Conservation (phyloP, 2,329 filamentous ascomycete species). For the Ophiostoma perfectum region DNA sequence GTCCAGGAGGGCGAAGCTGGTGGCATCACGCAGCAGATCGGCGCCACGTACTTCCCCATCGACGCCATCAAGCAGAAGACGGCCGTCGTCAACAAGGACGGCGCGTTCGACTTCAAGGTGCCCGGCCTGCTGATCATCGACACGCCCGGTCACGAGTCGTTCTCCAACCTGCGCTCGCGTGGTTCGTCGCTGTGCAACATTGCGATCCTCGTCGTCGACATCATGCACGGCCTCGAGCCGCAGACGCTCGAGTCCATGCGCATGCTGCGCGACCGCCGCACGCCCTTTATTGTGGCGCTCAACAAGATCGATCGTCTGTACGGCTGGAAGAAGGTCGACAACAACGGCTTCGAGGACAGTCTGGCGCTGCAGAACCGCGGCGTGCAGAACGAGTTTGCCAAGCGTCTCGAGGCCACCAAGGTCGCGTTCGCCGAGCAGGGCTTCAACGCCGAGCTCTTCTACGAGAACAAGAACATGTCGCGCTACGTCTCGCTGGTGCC, state of each 20-base stretch:
- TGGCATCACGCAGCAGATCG: slow-evolving; percentile 99
- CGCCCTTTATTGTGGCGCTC: slow-evolving; percentile 94
- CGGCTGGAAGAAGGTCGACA: slow-evolving; percentile 96
- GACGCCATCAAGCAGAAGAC: slow-evolving; percentile 92
- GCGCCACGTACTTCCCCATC: slow-evolving; percentile 97
- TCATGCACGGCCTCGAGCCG: slow-evolving; percentile 98
- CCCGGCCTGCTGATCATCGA: slow-evolving; percentile 95
- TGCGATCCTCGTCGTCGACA: slow-evolving; percentile 96
- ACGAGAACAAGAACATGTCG: slow-evolving; percentile 96
- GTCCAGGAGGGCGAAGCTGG: slow-evolving; percentile 98
- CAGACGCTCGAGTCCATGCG: slow-evolving; percentile 98
- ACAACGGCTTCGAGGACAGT: slow-evolving; percentile 96
- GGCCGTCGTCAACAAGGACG: slow-evolving; percentile 84
- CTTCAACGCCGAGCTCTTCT: slow-evolving; percentile 96
- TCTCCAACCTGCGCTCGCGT: slow-evolving; percentile 94
- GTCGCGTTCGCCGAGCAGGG: slow-evolving; percentile 91
- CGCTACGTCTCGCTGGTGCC: slow-evolving; percentile 92
- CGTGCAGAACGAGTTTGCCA: slow-evolving; percentile 89
- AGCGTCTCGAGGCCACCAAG: slow-evolving; percentile 85
- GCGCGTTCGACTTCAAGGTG: slow-evolving; percentile 91
- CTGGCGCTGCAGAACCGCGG: slow-evolving; percentile 84
- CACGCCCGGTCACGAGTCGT: slow-evolving; percentile 99
- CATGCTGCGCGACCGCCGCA: slow-evolving; percentile 85
- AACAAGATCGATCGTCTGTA: slow-evolving; percentile 99
- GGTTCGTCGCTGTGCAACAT: slow-evolving; percentile 99